These are phyloP conservation scores for Nematocida ironsii DNA, from an alignment of 371 early-diverging fungal species.

Conservation along the genomic window DNA sequence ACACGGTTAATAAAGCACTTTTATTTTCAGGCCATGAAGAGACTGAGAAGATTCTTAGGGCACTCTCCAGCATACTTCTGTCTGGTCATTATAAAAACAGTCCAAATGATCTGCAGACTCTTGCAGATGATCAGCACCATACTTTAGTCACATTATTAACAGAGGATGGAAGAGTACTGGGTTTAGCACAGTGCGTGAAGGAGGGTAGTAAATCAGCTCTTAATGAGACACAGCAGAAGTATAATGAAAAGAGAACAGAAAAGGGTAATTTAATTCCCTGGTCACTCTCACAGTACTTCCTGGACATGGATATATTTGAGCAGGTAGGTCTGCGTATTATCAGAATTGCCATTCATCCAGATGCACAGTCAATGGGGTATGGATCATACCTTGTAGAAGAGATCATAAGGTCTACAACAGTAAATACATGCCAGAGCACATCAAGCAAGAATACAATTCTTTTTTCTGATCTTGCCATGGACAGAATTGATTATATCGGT, in stretches of 20 bases:
- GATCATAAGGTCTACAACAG: conserved; percentile 72
- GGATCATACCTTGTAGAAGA: conserved; percentile 81
- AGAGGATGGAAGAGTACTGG: conserved; percentile 79
- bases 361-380: conserved; percentile 92
- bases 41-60: conserved; percentile 87
- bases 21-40: conserved; percentile 88
- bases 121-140: conserved; percentile 95
- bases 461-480: conserved; percentile 58
- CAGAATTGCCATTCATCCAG: conserved; percentile 96
- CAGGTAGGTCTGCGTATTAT: conserved; percentile 92
- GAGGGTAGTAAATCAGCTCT: conserved; percentile 84
- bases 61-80: conserved; percentile 89
- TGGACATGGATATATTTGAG: conserved; percentile 87
- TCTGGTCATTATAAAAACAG: conserved; percentile 98
- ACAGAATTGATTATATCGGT: conserved; percentile 84
- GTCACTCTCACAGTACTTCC: conserved; percentile 87
- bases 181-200: conserved; percentile 78
- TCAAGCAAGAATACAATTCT: background rate
- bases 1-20: conserved; percentile 86
- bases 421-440: conserved; percentile 55
- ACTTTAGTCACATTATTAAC: conserved; percentile 90
- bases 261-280: conserved; percentile 96
- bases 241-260: conserved; percentile 75
- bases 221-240: conserved; percentile 69
- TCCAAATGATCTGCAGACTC: conserved; percentile 92